Base-by-base conservation (phyloP, 371 early-diverging fungal species). In the Mortierella sp. region DNA sequence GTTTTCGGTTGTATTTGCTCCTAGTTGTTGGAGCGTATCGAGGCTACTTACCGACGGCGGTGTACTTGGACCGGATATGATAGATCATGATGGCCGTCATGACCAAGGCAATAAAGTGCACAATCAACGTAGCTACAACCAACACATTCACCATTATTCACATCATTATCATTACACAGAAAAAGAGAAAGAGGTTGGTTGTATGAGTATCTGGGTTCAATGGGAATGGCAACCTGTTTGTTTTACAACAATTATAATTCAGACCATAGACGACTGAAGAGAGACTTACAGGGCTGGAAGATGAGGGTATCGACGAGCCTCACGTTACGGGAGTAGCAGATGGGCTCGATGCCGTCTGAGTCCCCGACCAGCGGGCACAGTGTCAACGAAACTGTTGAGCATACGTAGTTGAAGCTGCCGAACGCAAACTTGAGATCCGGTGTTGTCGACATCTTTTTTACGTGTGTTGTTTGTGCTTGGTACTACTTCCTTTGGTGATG, bases 1-100 rank as follows among this genome's bases (percentile, higher is more conserved):
- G 11, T 70, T 43, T 44, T 70, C n/a, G 41, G 4, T 16, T n/a
- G 4, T 43, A 48, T 38, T 65, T 65, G 5, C 1, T 38, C 35
- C 5, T 35, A 16, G 7, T 16, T 56, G 7, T 32, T 5, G 14
- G 32, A 5, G 14, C 7, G 32, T 32, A 32, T 14, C 60, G 12
- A 10, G 3, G 27, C n/a, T 27, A 16, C 93, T 88, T 90, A 95
- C 98, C 99, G 63, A 99, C 97, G 43, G 99, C 99, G 8, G 98
- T 99, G 89, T 97, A 98, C 91, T 99, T 99, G 38, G 95, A 94
- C 82, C 95, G 95, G 87, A 99, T 96, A 88, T 98, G 98, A 85
- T 95, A 96, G 84, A 99, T 97, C 99, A 99, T 99, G 88, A 98
- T 98, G 38, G 94, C 91, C 14, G 98, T 96, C 99, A 99, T 99